These are phyloP conservation scores for Xanthoconium purpureum DNA, from an alignment of 768 basidiomycete species.

Conservation along the genomic window DNA sequence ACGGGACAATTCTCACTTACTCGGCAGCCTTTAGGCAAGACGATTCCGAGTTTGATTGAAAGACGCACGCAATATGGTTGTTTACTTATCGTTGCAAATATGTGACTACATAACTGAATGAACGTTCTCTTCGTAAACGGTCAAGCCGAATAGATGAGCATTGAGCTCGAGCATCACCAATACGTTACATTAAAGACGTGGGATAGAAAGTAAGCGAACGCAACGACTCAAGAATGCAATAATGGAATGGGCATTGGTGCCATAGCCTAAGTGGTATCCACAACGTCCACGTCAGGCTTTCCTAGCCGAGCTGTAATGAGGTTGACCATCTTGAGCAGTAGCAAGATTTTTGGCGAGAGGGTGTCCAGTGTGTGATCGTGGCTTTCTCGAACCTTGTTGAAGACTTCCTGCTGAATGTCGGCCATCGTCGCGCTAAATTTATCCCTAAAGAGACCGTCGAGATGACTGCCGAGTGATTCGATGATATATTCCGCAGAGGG, in stretches of 20 bases:
- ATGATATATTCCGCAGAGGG: conserved; percentile 32
- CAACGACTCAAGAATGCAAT: not conserved
- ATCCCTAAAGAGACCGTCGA: conserved; percentile 26
- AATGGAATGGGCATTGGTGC: not conserved
- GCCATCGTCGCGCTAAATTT: conserved; percentile 19
- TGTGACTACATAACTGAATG: conserved; percentile 14
- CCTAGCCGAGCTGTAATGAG: conserved; percentile 28
- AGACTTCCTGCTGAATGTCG: conserved; percentile 25
- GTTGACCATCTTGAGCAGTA: conserved; percentile 31
- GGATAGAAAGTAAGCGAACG: not conserved
- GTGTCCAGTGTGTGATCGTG: conserved; percentile 22
- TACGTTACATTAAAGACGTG: not conserved
- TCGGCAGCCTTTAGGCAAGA: conserved; percentile 80
- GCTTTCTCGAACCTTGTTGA: conserved; percentile 19
- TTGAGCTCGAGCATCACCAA: not conserved
- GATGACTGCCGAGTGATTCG: conserved; percentile 22
- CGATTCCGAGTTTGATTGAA: conserved; percentile 73
- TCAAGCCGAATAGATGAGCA: not conserved
- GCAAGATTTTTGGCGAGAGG: conserved; percentile 25
- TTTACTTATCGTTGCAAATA: conserved; percentile 11
- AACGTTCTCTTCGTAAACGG: conserved; percentile 5
- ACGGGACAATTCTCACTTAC: conserved; percentile 88
- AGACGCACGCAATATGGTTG: not conserved
- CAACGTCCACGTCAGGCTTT: conserved; percentile 14
- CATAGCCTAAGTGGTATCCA: conserved; percentile 3